phyloP scores from a whole-genome alignment of 768 basidiomycete species.

The Lentinula edodes region DNA sequence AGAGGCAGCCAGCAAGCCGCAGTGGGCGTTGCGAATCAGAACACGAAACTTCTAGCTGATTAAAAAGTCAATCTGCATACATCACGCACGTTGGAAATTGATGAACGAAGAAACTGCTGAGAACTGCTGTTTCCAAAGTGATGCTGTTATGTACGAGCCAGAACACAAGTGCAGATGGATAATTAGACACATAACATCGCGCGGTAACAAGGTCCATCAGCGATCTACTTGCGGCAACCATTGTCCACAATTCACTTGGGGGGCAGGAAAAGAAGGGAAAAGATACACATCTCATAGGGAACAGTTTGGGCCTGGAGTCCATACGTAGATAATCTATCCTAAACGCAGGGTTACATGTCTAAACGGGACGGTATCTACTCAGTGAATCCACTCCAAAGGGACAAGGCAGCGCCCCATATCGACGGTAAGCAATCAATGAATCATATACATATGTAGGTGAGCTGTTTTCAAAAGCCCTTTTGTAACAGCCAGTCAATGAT shows the following conservation, averaged over 20 bases:
- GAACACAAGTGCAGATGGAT: not conserved
- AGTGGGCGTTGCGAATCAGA: not conserved
- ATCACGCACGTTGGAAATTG: not conserved
- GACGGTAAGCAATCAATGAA: not conserved
- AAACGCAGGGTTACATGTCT: not conserved
- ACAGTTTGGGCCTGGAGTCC: not conserved
- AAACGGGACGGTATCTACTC: not conserved
- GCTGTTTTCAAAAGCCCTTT: constrained; percentile 52
- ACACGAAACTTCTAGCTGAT: not conserved
- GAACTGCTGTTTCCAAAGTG: not conserved
- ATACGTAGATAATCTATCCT: not conserved
- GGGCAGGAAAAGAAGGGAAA: not conserved
- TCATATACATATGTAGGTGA: not conserved
- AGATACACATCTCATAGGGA: not conserved
- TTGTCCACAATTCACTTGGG: not conserved
- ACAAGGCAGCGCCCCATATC: not conserved
- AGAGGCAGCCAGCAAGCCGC: not conserved
- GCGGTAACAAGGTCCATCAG: constrained; percentile 1
- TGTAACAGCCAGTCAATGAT: constrained; percentile 58
- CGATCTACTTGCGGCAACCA: not conserved
- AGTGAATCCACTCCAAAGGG: not conserved
- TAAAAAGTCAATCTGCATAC: not conserved
- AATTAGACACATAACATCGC: not conserved
- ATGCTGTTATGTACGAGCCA: not conserved
- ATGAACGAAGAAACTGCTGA: not conserved